Percentiles rank a stretch among this genome's conserved stretches.
These are phyloP conservation scores for Fusarium vanettenii DNA, from an alignment of 2,329 filamentous ascomycete genomes.

Conservation along the genomic window DNA sequence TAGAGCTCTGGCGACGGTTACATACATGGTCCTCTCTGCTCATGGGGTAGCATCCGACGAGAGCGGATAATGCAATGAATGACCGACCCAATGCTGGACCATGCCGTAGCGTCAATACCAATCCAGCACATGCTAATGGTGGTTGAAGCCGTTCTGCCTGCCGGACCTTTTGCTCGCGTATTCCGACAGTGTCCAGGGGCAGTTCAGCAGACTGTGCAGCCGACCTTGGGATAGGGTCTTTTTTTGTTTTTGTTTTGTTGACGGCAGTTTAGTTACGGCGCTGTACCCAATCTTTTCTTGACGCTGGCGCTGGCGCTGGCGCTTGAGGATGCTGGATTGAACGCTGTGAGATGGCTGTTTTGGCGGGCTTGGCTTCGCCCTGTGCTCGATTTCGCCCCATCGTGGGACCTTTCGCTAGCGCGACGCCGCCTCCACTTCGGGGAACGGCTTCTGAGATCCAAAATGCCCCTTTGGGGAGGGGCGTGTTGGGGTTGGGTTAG, in stretches of 20 bases:
- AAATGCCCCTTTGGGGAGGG: constrained; percentile 18
- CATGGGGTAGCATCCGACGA: constrained; percentile 37
- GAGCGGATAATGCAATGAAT: constrained; percentile 25
- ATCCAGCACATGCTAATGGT: constrained; percentile 10
- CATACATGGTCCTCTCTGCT: constrained; percentile 28
- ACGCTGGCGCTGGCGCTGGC: not conserved
- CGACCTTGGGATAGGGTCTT: not conserved
- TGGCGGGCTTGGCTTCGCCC: constrained; percentile 29
- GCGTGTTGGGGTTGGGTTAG: not conserved
- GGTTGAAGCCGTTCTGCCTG: constrained; percentile 24
- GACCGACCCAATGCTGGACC: constrained; percentile 1
- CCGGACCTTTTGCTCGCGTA: constrained; percentile 10
- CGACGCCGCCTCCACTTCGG: constrained; percentile 35
- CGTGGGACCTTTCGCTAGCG: constrained; percentile 30
- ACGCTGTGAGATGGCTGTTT: constrained; percentile 26
- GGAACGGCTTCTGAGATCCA: constrained; percentile 28
- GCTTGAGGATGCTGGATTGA: constrained; percentile 13
- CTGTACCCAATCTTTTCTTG: not conserved
- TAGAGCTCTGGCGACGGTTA: constrained; percentile 22
- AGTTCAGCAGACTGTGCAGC: constrained; percentile 18
- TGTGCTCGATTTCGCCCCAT: constrained; percentile 23
- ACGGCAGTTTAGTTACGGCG: not conserved
- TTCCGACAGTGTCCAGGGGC: constrained; percentile 20
- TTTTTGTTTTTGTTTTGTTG: not conserved
- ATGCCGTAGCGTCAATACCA: constrained; percentile 19